Evolutionary conservation across 148 eudicot species (phyloP), one percentile per base, ranked within the genome.

Genomic region (Diospyros lotus): DNA sequence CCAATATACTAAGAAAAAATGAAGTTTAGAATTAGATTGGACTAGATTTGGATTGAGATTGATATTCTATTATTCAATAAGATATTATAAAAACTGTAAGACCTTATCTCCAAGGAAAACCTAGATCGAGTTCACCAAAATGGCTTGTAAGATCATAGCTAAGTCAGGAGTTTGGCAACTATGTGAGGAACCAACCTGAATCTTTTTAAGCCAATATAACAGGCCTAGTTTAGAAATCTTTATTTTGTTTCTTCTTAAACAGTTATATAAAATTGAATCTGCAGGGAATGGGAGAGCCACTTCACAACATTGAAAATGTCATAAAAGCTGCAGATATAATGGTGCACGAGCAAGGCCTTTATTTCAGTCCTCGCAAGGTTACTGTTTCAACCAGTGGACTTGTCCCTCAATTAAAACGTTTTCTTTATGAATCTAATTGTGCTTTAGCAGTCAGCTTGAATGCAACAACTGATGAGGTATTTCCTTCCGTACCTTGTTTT

Each of bases 281-380:
- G 75, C 75, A 95, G 98, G 98, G 98, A 18, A 95, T 95, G 98
- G 98, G 98, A 72, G 98, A 95, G 82, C 98, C 98, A 55, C 89
- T 95, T 83, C 98, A 95, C 75, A 95, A 95, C 83, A 68, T 90
- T 69, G 97, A 95, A 66, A 92, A 89, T 84, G 98, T 95, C 66
- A 73, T 92, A 58, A 90, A 82, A 84, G 98, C 98, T 64, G 85
- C 89, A 55, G 90, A 95, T 69, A 85, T 95, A 78, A 68, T 95
- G 91, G 96, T 92, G 45, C 91, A 95, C 64, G 98, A 89, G 38
- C 94, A 90, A 56, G 98, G 98, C 71, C 98, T 95, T 55, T 93
- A 95, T 56, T 90, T 95, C 81, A 95, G 98, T 82, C 98, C 96
- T 39, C 84, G 93, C 46, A 94, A 90, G 80, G 94, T 94, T 73